phyloP scores from a whole-genome alignment of 1,139 yeast genomes.

The Candida tetrigidarum region DNA sequence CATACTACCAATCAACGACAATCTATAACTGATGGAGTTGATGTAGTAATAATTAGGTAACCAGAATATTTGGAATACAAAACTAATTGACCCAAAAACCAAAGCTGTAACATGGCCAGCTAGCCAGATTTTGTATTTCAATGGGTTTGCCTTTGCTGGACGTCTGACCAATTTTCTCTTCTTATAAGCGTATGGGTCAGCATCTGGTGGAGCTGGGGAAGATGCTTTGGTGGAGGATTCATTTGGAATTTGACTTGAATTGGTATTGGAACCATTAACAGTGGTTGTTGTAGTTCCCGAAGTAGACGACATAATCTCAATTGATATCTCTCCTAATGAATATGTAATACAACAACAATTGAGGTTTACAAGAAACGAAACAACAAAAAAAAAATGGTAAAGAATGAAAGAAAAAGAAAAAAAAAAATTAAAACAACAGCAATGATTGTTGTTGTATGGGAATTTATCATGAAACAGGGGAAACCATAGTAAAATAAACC shows the following conservation, averaged over 20 bases:
- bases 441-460: not conserved
- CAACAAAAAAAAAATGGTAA: too few species aligned
- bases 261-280: not conserved
- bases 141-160: slow-evolving; percentile 37
- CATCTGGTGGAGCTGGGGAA: slow-evolving; percentile 1
- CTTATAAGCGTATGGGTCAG: slow-evolving; percentile 23
- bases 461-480: not conserved
- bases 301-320: slow-evolving; percentile 5
- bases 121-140: slow-evolving; percentile 60
- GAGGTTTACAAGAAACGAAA: too few species aligned
- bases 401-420: not conserved
- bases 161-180: slow-evolving; percentile 46
- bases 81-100: slow-evolving; percentile 52
- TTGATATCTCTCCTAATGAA: too few species aligned
- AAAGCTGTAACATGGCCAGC: slow-evolving; percentile 60
- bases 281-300: slow-evolving; percentile 7
- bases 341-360: too few species aligned
- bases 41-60: slow-evolving; percentile 48
- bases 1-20: slow-evolving; percentile 60
- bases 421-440: not conserved
- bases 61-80: slow-evolving; percentile 51
- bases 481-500: not conserved
- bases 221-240: slow-evolving; percentile 5
- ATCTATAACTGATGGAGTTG: slow-evolving; percentile 52
- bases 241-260: not conserved